Percentiles rank a stretch among this genome's conserved stretches.
These are phyloP conservation scores for Talaromyces sp. DNA, from an alignment of 2,329 filamentous ascomycete species.

Conservation along the genomic window DNA sequence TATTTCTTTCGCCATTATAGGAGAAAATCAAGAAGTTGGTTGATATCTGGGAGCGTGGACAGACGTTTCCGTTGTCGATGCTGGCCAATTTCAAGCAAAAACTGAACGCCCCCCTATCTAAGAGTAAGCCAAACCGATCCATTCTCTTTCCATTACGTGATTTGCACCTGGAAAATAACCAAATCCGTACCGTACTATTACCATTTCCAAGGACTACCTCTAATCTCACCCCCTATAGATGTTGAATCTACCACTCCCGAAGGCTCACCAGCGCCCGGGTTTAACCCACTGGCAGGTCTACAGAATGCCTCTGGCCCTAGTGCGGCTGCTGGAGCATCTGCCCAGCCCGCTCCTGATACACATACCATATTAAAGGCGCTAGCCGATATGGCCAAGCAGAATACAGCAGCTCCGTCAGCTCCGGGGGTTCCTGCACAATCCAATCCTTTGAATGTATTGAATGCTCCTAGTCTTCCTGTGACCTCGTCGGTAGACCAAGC, in stretches of 20 bases:
- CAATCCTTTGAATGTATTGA: conserved; percentile 48
- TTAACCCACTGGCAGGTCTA: conserved; percentile 33
- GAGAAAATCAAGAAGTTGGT: conserved; percentile 94
- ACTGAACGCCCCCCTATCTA: conserved; percentile 56
- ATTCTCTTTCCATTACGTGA: background rate
- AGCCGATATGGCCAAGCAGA: conserved; percentile 75
- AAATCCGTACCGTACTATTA: conserved; percentile 22
- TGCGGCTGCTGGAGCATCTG: conserved; percentile 18
- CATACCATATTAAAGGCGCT: conserved; percentile 71
- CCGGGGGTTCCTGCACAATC: conserved; percentile 31
- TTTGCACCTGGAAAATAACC: background rate
- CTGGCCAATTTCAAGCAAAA: conserved; percentile 80
- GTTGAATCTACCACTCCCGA: conserved; percentile 65
- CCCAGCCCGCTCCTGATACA: conserved; percentile 48
- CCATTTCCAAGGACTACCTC: background rate
- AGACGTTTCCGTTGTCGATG: conserved; percentile 79
- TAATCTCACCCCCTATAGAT: conserved; percentile 43
- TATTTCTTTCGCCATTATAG: conserved; percentile 53
- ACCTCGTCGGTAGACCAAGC: conserved; percentile 43
- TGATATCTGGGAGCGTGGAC: conserved; percentile 96
- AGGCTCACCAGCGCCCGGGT: conserved; percentile 45
- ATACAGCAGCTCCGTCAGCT: conserved; percentile 48
- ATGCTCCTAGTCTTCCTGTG: conserved; percentile 33
- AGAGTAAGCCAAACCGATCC: conserved; percentile 55
- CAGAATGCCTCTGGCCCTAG: conserved; percentile 18